phyloP scores from a whole-genome alignment of 768 basidiomycete species.

The Chlorophyllum brunneum region DNA sequence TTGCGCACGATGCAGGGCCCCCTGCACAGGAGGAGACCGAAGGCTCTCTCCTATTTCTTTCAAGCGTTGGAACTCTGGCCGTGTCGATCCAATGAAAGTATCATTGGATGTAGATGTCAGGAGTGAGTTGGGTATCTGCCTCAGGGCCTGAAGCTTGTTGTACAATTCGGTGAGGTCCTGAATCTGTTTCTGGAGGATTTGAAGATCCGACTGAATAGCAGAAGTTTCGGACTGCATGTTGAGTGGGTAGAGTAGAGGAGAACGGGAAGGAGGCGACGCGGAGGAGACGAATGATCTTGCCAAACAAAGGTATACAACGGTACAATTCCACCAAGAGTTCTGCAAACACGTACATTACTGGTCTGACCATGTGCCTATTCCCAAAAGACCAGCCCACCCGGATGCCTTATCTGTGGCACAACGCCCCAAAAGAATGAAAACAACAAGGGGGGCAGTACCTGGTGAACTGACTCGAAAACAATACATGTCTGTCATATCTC shows the following conservation, averaged over 20 bases:
- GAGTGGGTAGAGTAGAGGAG: background rate
- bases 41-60: conserved; percentile 44
- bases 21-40: conserved; percentile 50
- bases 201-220: conserved; percentile 10
- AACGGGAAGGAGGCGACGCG: background rate
- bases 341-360: too few species aligned
- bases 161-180: conserved; percentile 44
- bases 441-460: too few species aligned
- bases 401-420: too few species aligned
- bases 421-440: too few species aligned
- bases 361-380: too few species aligned
- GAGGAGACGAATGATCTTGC: background rate
- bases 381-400: too few species aligned
- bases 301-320: conserved; percentile 11
- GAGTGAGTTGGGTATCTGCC: conserved; percentile 42
- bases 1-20: conserved; percentile 50
- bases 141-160: conserved; percentile 37
- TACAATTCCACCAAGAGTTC: too few species aligned
- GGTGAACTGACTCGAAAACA: too few species aligned
- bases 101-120: conserved; percentile 33
- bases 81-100: conserved; percentile 23
- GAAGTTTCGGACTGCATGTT: conserved; percentile 6
- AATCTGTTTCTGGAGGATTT: conserved; percentile 37
- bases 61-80: conserved; percentile 42
- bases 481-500: too few species aligned